These are phyloP conservation scores for Yamadazyma epiphylla DNA, from an alignment of 1,139 yeast genomes.

Conservation along the genomic window DNA sequence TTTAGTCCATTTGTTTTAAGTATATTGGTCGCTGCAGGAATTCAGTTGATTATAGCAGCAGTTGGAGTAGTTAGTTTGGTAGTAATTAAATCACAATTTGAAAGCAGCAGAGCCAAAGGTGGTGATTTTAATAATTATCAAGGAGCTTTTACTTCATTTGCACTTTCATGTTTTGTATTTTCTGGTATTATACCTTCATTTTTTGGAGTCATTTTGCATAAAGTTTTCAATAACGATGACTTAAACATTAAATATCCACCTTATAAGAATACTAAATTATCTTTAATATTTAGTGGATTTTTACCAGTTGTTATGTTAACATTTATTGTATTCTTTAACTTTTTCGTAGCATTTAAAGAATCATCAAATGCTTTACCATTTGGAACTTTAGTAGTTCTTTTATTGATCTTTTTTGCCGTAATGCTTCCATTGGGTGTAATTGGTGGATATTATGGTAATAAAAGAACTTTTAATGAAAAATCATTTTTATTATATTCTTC, in stretches of 20 bases:
- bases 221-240: constrained; percentile 41
- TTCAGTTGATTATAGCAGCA: constrained; percentile 63
- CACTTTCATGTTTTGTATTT: constrained; percentile 56
- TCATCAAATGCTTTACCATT: constrained; percentile 78
- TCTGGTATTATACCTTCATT: constrained; percentile 77
- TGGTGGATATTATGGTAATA: constrained; percentile 65
- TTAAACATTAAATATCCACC: constrained; percentile 23
- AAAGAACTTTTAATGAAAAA: constrained; percentile 18
- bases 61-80: constrained; percentile 58
- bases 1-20: constrained; percentile 43
- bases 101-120: constrained; percentile 18
- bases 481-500: constrained; percentile 10
- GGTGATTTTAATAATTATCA: constrained; percentile 50
- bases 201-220: constrained; percentile 60
- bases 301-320: constrained; percentile 59
- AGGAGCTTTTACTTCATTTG: constrained; percentile 57
- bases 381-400: constrained; percentile 59
- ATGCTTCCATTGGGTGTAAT: constrained; percentile 72
- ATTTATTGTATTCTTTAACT: constrained; percentile 54
- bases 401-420: constrained; percentile 55
- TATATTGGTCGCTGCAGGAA: constrained; percentile 66
- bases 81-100: constrained; percentile 42
- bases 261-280: constrained; percentile 19
- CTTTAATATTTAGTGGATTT: constrained; percentile 55
- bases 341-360: constrained; percentile 72